Conservation (phyloP, 2,329 filamentous ascomycete species). For the Pestalotiopsis sp. region DNA sequence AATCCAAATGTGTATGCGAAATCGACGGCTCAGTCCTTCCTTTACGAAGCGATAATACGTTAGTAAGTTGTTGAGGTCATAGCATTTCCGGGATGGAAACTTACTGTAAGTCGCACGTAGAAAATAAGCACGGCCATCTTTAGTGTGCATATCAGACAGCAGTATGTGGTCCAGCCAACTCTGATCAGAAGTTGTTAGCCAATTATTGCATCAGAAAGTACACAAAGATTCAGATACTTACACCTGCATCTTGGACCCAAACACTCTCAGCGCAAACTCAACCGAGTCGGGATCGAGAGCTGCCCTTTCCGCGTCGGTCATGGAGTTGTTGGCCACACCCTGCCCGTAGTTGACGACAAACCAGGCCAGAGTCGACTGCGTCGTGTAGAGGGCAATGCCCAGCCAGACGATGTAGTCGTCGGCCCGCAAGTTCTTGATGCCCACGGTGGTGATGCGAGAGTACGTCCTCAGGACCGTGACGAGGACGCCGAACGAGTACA, state of each 20-base stretch:
- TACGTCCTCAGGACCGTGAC: conserved; percentile 33
- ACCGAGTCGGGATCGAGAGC: conserved; percentile 38
- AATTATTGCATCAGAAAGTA: neutral
- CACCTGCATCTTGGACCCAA: conserved; percentile 52
- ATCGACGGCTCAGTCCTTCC: conserved; percentile 37
- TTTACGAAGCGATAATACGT: conserved; percentile 17
- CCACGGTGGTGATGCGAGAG: conserved; percentile 28
- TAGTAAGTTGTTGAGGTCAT: neutral
- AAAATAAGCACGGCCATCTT: conserved; percentile 55
- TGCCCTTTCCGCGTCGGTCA: conserved; percentile 48
- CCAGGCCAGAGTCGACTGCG: conserved; percentile 48
- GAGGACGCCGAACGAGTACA: conserved; percentile 31
- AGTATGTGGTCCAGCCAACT: conserved; percentile 37
- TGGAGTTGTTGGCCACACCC: conserved; percentile 53
- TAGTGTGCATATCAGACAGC: conserved; percentile 48
- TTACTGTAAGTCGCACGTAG: conserved; percentile 49
- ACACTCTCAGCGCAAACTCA: conserved; percentile 44
- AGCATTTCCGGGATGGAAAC: neutral
- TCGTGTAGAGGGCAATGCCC: conserved; percentile 40
- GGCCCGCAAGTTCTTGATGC: conserved; percentile 25
- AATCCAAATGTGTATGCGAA: conserved; percentile 41
- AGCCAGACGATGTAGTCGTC: conserved; percentile 37
- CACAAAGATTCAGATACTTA: neutral
- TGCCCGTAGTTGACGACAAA: conserved; percentile 44
- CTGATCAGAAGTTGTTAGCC: neutral